Conservation (phyloP, 306 rosid genomes). For the Trichosanthes cucumerina region DNA sequence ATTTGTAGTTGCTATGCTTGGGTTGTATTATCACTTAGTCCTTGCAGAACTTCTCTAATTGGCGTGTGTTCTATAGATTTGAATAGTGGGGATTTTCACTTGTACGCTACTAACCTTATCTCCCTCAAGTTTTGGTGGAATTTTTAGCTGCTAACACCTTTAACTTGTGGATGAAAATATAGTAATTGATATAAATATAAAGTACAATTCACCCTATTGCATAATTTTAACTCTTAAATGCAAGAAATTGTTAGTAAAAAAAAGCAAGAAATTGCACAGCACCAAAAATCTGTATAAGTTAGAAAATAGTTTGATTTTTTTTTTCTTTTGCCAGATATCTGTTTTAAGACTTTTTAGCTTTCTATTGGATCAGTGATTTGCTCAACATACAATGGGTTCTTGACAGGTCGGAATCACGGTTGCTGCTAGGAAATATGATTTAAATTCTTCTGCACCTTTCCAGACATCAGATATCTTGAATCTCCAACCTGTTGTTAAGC, state of each 20-base stretch:
- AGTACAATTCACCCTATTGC: neutral
- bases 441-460: conserved; percentile 60
- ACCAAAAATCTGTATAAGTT: neutral
- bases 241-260: neutral
- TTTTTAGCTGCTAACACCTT: neutral
- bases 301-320: neutral
- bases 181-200: neutral
- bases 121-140: neutral
- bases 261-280: neutral
- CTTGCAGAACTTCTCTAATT: neutral
- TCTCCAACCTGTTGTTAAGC: conserved; percentile 87
- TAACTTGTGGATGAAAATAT: neutral
- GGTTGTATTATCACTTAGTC: neutral
- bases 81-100: neutral
- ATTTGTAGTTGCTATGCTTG: neutral
- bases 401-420: conserved; percentile 68
- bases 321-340: neutral
- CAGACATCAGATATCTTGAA: conserved; percentile 71
- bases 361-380: conserved; percentile 2
- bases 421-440: conserved; percentile 86
- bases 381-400: conserved; percentile 6
- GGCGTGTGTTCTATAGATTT: neutral
- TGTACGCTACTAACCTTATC: neutral
- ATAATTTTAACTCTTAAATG: neutral
- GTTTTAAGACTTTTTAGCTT: neutral